Percentiles rank a stretch among this genome's conserved stretches.
Conservation (phyloP, 2,329 filamentous ascomycete genomes). For the Didymella pomorum region DNA sequence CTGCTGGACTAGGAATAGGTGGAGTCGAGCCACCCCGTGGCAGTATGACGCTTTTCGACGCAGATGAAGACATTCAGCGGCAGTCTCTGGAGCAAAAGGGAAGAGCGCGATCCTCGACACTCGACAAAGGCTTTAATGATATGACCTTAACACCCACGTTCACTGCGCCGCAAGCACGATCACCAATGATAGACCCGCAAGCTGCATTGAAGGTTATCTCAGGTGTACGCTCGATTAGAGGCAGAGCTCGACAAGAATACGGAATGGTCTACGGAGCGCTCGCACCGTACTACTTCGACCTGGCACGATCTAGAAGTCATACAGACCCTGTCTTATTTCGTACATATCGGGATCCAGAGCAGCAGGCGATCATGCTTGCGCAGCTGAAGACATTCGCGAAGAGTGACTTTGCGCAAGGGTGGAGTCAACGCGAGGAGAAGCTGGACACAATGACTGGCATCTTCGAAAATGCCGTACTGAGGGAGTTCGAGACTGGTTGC, state of each 20-base stretch:
- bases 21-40: slow-evolving; percentile 42
- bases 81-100: slow-evolving; percentile 47
- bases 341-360: slow-evolving; percentile 84
- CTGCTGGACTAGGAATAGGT: slow-evolving; percentile 49
- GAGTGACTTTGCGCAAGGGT: slow-evolving; percentile 82
- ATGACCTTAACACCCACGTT: slow-evolving; percentile 62
- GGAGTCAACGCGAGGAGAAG: slow-evolving; percentile 73
- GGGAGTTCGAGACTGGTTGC: slow-evolving; percentile 93
- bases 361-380: slow-evolving; percentile 87
- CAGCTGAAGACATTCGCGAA: slow-evolving; percentile 80
- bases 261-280: slow-evolving; percentile 89
- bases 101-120: slow-evolving; percentile 42
- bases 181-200: slow-evolving; percentile 61
- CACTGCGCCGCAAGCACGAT: slow-evolving; percentile 39
- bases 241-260: slow-evolving; percentile 87
- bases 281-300: slow-evolving; percentile 86
- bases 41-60: slow-evolving; percentile 76
- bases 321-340: slow-evolving; percentile 85
- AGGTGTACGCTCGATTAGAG: slow-evolving; percentile 78
- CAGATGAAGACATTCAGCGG: slow-evolving; percentile 69
- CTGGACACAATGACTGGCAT: slow-evolving; percentile 77
- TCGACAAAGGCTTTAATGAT: slow-evolving; percentile 81
- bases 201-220: slow-evolving; percentile 74
- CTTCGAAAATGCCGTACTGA: slow-evolving; percentile 88
- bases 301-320: slow-evolving; percentile 74